Conservation (phyloP, 257 asterid genomes). For the Buddleja alternifolia region DNA sequence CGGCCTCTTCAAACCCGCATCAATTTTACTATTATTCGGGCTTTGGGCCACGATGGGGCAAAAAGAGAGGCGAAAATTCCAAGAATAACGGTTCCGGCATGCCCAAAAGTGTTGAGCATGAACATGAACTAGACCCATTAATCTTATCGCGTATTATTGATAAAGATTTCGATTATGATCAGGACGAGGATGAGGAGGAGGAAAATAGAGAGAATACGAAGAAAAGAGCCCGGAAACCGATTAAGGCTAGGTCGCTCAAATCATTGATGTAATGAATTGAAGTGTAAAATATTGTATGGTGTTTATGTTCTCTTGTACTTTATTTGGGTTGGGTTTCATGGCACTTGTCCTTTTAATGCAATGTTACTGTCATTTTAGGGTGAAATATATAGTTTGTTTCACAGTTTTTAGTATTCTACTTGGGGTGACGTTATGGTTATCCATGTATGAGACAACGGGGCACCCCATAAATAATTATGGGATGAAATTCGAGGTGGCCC, state of each 20-base stretch:
- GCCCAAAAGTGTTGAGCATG: neutral
- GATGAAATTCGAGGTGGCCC: conserved; percentile 19
- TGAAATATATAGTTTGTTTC: conserved; percentile 15
- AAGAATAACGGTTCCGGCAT: neutral
- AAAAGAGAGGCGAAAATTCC: conserved; percentile 46
- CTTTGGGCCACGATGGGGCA: conserved; percentile 78
- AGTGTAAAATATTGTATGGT: conserved; percentile 22
- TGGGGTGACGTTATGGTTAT: conserved; percentile 30
- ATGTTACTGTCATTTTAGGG: neutral
- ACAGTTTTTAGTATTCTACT: conserved; percentile 23
- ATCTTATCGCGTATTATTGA: conserved; percentile 1
- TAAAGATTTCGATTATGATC: conserved; percentile 35
- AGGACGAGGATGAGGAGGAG: conserved; percentile 42
- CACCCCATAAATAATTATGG: conserved; percentile 30
- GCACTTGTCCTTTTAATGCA: too few species aligned
- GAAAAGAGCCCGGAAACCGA: conserved; percentile 60
- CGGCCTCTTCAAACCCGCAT: conserved; percentile 41
- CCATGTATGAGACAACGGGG: conserved; percentile 11
- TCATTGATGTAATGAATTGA: conserved; percentile 60
- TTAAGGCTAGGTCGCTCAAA: conserved; percentile 74
- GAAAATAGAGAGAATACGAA: conserved; percentile 21
- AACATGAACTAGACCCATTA: neutral
- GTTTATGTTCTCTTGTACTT: neutral
- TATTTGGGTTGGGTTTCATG: neutral
- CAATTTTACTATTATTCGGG: conserved; percentile 76